Evolutionary conservation across 1,284 basidiomycete genomes (phyloP).

Genomic region (Trichosporon faecale): DNA sequence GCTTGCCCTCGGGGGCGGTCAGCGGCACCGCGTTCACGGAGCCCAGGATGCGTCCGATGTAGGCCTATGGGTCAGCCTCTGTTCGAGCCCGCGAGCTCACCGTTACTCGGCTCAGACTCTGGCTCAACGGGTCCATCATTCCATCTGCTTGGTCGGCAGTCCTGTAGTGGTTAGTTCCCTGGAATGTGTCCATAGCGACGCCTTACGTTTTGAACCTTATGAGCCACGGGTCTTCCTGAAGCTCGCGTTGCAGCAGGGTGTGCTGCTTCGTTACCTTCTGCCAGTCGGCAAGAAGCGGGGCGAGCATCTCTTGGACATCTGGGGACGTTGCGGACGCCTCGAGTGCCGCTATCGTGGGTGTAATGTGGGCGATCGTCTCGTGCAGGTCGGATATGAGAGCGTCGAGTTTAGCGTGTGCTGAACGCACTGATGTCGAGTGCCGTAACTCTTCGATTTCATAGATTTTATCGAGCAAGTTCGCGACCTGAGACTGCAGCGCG

Average conservation of each 20-base stretch:
- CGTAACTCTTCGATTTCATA: constrained; percentile 45
- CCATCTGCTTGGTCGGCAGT: constrained; percentile 76
- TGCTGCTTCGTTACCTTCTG: constrained; percentile 73
- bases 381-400: constrained; percentile 25
- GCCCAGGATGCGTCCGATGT: constrained; percentile 33
- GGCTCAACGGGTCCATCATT: constrained; percentile 94
- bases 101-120: constrained; percentile 50
- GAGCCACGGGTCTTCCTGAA: constrained; percentile 94
- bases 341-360: neutral
- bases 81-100: constrained; percentile 23
- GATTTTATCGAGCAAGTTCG: constrained; percentile 32
- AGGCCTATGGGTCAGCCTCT: constrained; percentile 27
- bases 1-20: constrained; percentile 28
- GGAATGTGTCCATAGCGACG: neutral
- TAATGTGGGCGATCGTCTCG: constrained; percentile 17
- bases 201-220: constrained; percentile 84
- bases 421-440: constrained; percentile 52
- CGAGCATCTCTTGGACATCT: constrained; percentile 5
- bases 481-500: constrained; percentile 27
- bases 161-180: constrained; percentile 23
- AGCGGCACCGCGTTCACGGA: constrained; percentile 29
- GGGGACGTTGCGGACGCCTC: neutral
- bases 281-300: constrained; percentile 61
- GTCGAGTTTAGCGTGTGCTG: constrained; percentile 50
- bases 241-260: constrained; percentile 76